phyloP scores from a whole-genome alignment of 148 eudicot species.

The Nepenthes mirabilis region DNA sequence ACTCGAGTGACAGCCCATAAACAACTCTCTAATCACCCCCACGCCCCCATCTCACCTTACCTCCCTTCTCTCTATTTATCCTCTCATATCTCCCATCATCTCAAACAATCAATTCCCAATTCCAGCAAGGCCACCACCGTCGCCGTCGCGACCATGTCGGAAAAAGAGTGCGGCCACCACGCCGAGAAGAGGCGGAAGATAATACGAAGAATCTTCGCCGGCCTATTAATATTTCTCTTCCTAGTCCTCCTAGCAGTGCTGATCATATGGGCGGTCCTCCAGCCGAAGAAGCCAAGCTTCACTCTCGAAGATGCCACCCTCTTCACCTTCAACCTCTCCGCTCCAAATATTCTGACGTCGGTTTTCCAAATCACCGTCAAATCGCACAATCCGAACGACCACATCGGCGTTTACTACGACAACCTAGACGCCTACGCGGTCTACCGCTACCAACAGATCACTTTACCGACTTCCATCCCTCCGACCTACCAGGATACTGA shows the following conservation, averaged over 20 bases:
- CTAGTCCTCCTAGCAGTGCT: slow-evolving; percentile 30
- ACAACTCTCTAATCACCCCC: neutral
- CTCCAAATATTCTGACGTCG: slow-evolving; percentile 38
- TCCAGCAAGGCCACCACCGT: neutral
- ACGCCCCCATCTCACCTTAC: too few species aligned
- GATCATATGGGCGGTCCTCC: slow-evolving; percentile 50
- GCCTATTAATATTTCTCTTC: slow-evolving; percentile 21
- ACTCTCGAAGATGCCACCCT: slow-evolving; percentile 66
- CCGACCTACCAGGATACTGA: slow-evolving; percentile 43
- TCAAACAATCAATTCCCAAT: neutral
- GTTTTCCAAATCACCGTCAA: slow-evolving; percentile 47
- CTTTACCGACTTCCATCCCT: slow-evolving; percentile 42
- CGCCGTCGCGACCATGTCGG: slow-evolving; percentile 14
- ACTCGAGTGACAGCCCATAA: neutral
- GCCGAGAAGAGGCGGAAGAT: slow-evolving; percentile 15
- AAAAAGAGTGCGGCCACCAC: slow-evolving; percentile 56
- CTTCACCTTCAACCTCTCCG: slow-evolving; percentile 47
- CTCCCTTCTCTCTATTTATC: slow-evolving; percentile 1
- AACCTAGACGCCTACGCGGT: slow-evolving; percentile 31
- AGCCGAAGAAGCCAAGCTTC: slow-evolving; percentile 49
- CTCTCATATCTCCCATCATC: neutral
- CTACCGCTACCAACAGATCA: slow-evolving; percentile 63
- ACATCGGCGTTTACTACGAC: slow-evolving; percentile 42
- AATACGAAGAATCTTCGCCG: slow-evolving; percentile 10
- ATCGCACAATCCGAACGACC: slow-evolving; percentile 27